Evolutionary conservation across 225 moss, liverwort and hornwort species (phyloP).

Genomic region (Pseudisothecium myosuroides): DNA sequence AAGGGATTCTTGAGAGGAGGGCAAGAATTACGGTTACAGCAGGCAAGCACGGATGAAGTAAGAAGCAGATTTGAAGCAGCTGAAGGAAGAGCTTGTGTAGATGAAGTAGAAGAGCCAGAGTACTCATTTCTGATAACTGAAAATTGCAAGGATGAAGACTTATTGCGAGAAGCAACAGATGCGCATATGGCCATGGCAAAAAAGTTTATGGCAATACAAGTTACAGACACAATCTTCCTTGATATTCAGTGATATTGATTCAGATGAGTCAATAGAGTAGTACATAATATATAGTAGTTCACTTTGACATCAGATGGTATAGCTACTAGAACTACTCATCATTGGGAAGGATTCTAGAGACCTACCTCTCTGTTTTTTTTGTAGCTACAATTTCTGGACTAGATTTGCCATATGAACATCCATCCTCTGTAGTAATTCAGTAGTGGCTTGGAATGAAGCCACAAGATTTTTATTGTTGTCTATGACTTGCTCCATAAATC

Average conservation of each 20-base stretch:
- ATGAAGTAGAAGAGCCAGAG: no score
- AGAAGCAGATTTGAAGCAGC: not conserved
- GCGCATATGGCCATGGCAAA: not conserved
- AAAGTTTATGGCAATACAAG: not conserved
- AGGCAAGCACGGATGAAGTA: not conserved
- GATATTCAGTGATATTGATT: not conserved
- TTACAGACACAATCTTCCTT: not conserved
- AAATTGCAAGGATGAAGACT: not conserved
- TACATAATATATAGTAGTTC: not conserved
- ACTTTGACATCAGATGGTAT: not conserved
- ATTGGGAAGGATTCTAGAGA: not conserved
- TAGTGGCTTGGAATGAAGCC: not conserved
- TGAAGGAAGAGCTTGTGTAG: not conserved
- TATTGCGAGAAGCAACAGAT: not conserved
- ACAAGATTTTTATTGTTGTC: not conserved
- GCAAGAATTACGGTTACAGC: not conserved
- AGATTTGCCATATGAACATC: not conserved
- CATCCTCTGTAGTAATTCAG: not conserved
- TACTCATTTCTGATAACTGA: not conserved
- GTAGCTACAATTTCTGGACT: not conserved
- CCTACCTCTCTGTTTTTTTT: not conserved
- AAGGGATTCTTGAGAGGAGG: not conserved
- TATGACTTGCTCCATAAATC: not conserved
- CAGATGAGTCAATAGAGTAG: not conserved
- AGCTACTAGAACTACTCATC: not conserved